Conservation (phyloP, 441 rosid genomes). For the Euphorbia neoarborescens region DNA sequence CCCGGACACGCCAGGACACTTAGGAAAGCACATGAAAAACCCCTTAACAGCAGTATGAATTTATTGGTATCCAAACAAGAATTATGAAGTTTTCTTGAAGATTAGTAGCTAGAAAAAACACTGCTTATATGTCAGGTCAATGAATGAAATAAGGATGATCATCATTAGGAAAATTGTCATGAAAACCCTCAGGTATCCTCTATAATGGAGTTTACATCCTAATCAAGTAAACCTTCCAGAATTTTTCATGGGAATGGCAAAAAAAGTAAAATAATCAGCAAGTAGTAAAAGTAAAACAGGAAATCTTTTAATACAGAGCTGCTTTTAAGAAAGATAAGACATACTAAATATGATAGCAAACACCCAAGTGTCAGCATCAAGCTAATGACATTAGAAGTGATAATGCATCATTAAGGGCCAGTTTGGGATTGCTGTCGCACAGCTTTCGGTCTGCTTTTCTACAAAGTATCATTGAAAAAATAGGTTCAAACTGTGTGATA, state of each 20-base stretch:
- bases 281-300: not conserved
- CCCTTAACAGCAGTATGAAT: not conserved
- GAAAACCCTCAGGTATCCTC: not conserved
- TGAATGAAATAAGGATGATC: not conserved
- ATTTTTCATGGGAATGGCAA: not conserved
- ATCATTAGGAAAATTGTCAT: not conserved
- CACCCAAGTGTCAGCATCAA: not conserved
- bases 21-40: not conserved
- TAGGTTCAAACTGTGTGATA: too few species aligned
- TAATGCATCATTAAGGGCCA: not conserved
- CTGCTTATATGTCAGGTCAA: not conserved
- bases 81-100: not conserved
- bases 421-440: too few species aligned
- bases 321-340: not conserved
- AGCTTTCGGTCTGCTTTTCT: too few species aligned
- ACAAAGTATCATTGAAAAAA: too few species aligned
- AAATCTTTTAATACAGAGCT: not conserved
- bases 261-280: not conserved
- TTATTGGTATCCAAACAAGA: not conserved
- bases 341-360: not conserved
- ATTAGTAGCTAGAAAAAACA: not conserved
- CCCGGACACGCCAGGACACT: not conserved
- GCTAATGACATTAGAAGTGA: not conserved
- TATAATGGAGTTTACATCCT: not conserved
- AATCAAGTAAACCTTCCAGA: not conserved